Conservation (phyloP, 2,329 filamentous ascomycete genomes). For the Fusarium floridanum region DNA sequence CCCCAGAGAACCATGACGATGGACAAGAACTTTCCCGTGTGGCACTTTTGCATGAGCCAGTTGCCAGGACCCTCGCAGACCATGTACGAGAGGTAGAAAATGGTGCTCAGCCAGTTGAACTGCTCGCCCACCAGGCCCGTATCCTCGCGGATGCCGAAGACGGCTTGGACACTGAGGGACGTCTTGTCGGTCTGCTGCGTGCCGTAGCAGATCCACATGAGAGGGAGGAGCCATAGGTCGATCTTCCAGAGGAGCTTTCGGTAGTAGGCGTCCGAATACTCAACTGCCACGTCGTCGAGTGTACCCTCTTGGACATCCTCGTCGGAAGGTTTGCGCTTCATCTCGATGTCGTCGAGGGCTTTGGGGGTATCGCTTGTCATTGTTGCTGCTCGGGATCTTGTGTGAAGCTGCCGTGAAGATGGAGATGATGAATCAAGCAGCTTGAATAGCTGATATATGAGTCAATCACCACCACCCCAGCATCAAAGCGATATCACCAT, state of each 20-base stretch:
- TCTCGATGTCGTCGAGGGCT: background rate
- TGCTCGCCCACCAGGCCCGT: slow-evolving; percentile 47
- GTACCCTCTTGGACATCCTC: background rate
- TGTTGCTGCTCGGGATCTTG: background rate
- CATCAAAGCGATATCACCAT: background rate
- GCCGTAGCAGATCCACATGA: slow-evolving; percentile 50
- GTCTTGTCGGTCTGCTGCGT: slow-evolving; percentile 50
- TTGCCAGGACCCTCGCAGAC: slow-evolving; percentile 47
- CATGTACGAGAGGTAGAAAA: slow-evolving; percentile 49
- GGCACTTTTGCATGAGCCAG: slow-evolving; percentile 51
- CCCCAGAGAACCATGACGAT: background rate
- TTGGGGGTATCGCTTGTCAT: background rate
- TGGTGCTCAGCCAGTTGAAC: slow-evolving; percentile 49
- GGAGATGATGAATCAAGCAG: background rate
- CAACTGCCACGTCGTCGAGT: slow-evolving; percentile 2
- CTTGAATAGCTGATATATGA: background rate
- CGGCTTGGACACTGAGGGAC: slow-evolving; percentile 46
- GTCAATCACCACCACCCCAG: background rate
- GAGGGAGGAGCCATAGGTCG: slow-evolving; percentile 47
- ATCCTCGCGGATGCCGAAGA: slow-evolving; percentile 49
- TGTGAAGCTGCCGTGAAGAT: background rate
- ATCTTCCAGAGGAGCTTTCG: slow-evolving; percentile 48
- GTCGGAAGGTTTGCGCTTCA: background rate
- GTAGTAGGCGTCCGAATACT: slow-evolving; percentile 44
- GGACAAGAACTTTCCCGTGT: slow-evolving; percentile 49